phyloP scores from a whole-genome alignment of 2,329 filamentous ascomycete genomes.

The Shiraia bambusicola region DNA sequence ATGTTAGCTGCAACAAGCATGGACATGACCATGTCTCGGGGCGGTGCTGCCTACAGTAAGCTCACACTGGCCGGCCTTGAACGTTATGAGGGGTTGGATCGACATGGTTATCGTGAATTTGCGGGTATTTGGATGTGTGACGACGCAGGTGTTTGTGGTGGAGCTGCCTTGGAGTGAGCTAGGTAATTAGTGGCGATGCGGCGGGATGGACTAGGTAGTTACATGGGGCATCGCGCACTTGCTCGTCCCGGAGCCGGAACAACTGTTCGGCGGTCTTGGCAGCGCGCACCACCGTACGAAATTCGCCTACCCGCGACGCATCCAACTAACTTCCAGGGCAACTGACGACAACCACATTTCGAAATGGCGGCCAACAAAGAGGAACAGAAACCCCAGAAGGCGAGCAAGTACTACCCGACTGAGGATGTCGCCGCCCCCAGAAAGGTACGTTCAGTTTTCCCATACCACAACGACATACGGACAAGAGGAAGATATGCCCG shows the following conservation, averaged over 20 bases:
- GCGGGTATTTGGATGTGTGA: slow-evolving; percentile 3
- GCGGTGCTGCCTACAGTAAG: slow-evolving; percentile 64
- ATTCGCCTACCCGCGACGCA: slow-evolving; percentile 12
- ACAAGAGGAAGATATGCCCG: slow-evolving; percentile 9
- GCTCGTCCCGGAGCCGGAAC: slow-evolving; percentile 1
- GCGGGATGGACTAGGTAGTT: too few relatives aligned
- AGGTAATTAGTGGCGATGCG: slow-evolving; percentile 9
- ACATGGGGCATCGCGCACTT: slow-evolving; percentile 5
- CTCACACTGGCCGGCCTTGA: slow-evolving; percentile 92
- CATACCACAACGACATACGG: slow-evolving; percentile 15
- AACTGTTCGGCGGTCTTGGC: slow-evolving; percentile 5
- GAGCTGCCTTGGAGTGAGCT: slow-evolving; percentile 17
- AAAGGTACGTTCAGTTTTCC: slow-evolving; percentile 73
- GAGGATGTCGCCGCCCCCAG: slow-evolving; percentile 85
- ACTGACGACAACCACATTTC: slow-evolving; percentile 53
- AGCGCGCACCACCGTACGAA: slow-evolving; percentile 13
- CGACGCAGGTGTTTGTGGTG: slow-evolving; percentile 18
- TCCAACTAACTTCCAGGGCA: slow-evolving; percentile 16
- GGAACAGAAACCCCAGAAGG: slow-evolving; percentile 66
- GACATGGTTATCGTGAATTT: slow-evolving; percentile 62
- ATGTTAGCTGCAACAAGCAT: slow-evolving; percentile 23
- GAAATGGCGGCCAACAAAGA: slow-evolving; percentile 62
- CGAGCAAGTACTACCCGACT: slow-evolving; percentile 98
- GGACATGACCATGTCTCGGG: not conserved
- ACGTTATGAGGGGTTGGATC: slow-evolving; percentile 82